These are phyloP conservation scores for Rosa persica DNA, from an alignment of 306 rosid species.

Conservation along the genomic window DNA sequence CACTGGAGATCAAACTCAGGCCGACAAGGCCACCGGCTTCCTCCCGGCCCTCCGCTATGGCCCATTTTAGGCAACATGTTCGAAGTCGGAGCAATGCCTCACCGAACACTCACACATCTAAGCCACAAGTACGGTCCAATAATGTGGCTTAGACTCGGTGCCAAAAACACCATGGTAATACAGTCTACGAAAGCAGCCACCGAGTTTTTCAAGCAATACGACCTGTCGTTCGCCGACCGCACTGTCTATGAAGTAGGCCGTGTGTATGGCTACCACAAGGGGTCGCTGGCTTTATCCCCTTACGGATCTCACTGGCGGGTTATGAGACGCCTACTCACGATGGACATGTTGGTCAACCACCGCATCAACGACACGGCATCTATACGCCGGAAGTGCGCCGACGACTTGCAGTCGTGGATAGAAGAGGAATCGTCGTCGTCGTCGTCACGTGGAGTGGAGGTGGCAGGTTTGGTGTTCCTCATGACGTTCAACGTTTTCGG, in stretches of 20 bases:
- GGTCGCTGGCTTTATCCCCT: conserved; percentile 58
- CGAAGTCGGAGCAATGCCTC: conserved; percentile 67
- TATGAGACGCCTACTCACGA: conserved; percentile 49
- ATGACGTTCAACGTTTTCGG: conserved; percentile 58
- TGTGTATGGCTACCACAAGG: conserved; percentile 46
- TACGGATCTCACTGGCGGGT: conserved; percentile 75
- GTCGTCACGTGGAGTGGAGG: conserved; percentile 34
- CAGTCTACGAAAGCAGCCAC: conserved; percentile 46
- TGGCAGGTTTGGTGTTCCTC: conserved; percentile 52
- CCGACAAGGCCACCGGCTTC: conserved; percentile 23
- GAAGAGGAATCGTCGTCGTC: conserved; percentile 33
- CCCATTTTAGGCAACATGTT: conserved; percentile 65
- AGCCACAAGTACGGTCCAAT: conserved; percentile 43
- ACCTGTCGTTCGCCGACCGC: conserved; percentile 51
- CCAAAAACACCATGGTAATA: conserved; percentile 56
- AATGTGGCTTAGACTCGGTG: conserved; percentile 55
- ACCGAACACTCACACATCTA: conserved; percentile 39
- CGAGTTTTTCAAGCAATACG: conserved; percentile 57
- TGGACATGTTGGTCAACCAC: conserved; percentile 52
- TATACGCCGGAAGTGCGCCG: conserved; percentile 42
- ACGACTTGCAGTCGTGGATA: conserved; percentile 51
- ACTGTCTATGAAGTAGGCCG: conserved; percentile 46
- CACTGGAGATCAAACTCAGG: conserved; percentile 12
- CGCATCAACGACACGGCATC: conserved; percentile 46
- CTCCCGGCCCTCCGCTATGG: conserved; percentile 72